phyloP scores from a whole-genome alignment of 805 yeast species.

The Candida takata region DNA sequence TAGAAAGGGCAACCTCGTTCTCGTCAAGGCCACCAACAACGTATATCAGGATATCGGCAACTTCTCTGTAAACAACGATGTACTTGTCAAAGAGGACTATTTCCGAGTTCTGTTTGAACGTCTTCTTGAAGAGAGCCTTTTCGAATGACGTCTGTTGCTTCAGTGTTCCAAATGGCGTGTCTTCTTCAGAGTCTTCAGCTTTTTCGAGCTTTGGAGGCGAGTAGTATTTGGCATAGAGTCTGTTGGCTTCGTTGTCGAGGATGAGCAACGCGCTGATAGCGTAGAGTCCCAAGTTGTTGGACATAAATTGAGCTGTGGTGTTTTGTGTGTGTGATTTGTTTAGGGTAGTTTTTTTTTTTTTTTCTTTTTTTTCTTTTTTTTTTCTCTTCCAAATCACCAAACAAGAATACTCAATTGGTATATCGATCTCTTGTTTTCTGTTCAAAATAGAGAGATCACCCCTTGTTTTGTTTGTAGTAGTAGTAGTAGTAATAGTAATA shows the following conservation, averaged over 20 bases:
- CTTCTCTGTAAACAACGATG: conserved; percentile 80
- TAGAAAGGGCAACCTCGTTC: conserved; percentile 76
- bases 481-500: no score
- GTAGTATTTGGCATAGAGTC: conserved; percentile 84
- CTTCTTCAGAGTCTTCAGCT: conserved; percentile 18
- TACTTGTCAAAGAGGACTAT: conserved; percentile 73
- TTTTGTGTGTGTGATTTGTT: no score
- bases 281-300: conserved; percentile 59
- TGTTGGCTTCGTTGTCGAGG: conserved; percentile 72
- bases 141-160: conserved; percentile 78
- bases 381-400: no score
- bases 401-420: no score
- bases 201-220: conserved; percentile 40
- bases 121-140: conserved; percentile 58
- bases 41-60: conserved; percentile 66
- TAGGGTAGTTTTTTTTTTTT: no score
- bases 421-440: no score
- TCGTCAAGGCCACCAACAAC: conserved; percentile 72
- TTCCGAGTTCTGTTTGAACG: conserved; percentile 76
- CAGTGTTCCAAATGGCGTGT: conserved; percentile 25
- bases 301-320: no score
- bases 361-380: no score
- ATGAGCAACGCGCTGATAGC: conserved; percentile 75
- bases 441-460: no score
- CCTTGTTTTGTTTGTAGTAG: no score